Base-by-base conservation (phyloP, 768 basidiomycete genomes). In the Boletus vinaceobasis region DNA sequence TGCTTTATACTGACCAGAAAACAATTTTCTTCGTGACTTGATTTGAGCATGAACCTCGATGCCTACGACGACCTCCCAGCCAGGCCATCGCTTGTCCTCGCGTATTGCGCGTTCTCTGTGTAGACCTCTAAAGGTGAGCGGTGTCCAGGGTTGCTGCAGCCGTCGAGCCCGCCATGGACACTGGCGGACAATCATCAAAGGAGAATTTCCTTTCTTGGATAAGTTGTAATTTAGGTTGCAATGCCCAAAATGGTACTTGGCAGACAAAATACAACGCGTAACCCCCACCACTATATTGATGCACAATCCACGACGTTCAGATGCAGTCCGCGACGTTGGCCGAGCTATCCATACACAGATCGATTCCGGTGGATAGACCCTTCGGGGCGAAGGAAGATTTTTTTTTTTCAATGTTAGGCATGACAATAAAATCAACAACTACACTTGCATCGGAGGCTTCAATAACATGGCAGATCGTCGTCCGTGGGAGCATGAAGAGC, bases 21-120 rank as follows among this genome's bases (percentile, higher is more conserved):
- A 98, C 26, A 99, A 79, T 71, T 99, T 99, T 53, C 77, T 74
- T 53, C 86, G 82, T 3, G 93, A 87, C 70, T 88, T 90, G 65
- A 99, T 83, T 68, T 98, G 96, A 0, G 93, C 91, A 66, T 98
- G 97, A 6, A 96, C 90, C 66, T 99, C 97, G 44, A 99, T 86
- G 15, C 97, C 97, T 32, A 98, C 84, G 38, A 96, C 77, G 19
- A 97, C 86, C 59, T 87, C 80, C 91, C 92, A 98, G 21, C 86
- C 93, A 15, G 86, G 87, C 90, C 90, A 90, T 47, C 87, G 71
- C 6, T 52, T 66, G 58, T 70, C 70, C 13, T 53, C 46, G 26
- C 53, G 50, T 31, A 23, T 14, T 14, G 42, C 48, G 17, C 60
- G 56, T 49, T 57, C 42, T 37, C 32, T 19, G 6, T 58, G 57